Evolutionary conservation across 73 alveolate species (phyloP).

Genomic region (Diophrys appendiculata): DNA sequence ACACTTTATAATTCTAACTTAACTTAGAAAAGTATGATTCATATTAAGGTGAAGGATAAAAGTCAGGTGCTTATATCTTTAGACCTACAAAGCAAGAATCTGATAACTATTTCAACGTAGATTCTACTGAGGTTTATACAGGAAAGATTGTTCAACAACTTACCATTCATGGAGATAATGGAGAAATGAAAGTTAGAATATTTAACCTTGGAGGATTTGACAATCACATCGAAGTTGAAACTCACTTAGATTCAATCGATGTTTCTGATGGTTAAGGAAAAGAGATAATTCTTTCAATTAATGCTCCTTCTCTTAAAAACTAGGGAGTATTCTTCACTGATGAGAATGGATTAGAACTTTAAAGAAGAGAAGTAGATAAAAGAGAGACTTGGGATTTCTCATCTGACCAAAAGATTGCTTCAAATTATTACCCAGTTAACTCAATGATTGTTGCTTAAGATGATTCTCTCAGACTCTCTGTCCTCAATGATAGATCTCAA

Average conservation of each 20-base stretch:
- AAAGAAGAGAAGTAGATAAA: conserved; percentile 43
- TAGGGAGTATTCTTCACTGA: conserved; percentile 64
- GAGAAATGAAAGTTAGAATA: conserved; percentile 6
- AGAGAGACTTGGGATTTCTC: conserved; percentile 30
- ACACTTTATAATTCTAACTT: not conserved
- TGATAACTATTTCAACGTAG: not conserved
- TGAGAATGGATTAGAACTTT: conserved; percentile 64
- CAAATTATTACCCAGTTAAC: conserved; percentile 67
- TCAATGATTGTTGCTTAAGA: conserved; percentile 16
- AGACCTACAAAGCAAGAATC: conserved; percentile 62
- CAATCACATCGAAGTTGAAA: conserved; percentile 9
- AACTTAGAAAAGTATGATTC: conserved; percentile 6
- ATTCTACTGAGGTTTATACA: not conserved
- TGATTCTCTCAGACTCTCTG: conserved; percentile 9
- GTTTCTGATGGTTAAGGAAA: conserved; percentile 2
- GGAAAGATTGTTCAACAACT: conserved; percentile 4
- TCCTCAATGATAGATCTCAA: conserved; percentile 56
- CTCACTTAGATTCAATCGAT: conserved; percentile 6
- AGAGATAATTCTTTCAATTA: conserved; percentile 9
- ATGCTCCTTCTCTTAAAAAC: conserved; percentile 20
- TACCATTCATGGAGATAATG: not conserved
- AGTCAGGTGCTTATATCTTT: conserved; percentile 81
- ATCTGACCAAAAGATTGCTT: conserved; percentile 17
- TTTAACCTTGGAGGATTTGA: conserved; percentile 9
- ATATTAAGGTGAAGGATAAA: conserved; percentile 33